Conservation (phyloP, 257 asterid species). For the Solanum phureja region DNA sequence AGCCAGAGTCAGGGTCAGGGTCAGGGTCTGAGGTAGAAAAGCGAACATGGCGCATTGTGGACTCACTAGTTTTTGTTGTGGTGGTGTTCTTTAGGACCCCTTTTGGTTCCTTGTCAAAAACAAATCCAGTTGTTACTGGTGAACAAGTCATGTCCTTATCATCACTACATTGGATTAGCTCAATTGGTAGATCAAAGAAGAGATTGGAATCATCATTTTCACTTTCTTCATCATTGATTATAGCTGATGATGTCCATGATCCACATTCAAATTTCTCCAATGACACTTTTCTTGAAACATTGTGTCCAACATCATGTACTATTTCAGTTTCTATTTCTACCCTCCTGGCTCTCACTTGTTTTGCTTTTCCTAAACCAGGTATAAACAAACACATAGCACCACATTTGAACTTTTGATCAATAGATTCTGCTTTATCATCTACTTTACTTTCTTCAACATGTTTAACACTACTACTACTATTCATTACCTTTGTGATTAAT, state of each 20-base stretch:
- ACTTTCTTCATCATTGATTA: slow-evolving; percentile 24
- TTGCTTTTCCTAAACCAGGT: slow-evolving; percentile 58
- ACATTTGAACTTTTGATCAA: slow-evolving; percentile 49
- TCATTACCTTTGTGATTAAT: slow-evolving; percentile 15
- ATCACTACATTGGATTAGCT: slow-evolving; percentile 43
- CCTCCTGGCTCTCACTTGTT: slow-evolving; percentile 33
- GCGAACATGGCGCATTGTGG: slow-evolving; percentile 48
- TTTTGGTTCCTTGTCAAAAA: slow-evolving; percentile 51
- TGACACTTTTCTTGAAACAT: slow-evolving; percentile 51
- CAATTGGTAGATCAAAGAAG: slow-evolving; percentile 79
- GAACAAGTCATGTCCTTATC: slow-evolving; percentile 34
- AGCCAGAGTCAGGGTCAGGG: slow-evolving; percentile 33
- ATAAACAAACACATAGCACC: slow-evolving; percentile 66
- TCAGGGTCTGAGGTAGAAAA: slow-evolving; percentile 45
- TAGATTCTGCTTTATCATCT: slow-evolving; percentile 1
- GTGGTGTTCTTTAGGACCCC: slow-evolving; percentile 48
- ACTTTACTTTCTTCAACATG: neutral
- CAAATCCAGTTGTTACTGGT: slow-evolving; percentile 55
- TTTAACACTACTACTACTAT: neutral
- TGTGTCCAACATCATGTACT: neutral
- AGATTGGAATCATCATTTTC: slow-evolving; percentile 28
- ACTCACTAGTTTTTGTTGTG: slow-evolving; percentile 17
- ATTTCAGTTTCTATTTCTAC: slow-evolving; percentile 2
- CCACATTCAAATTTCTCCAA: slow-evolving; percentile 83
- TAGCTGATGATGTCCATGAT: slow-evolving; percentile 61